These are phyloP conservation scores for Yarrowia hollandica DNA, from an alignment of 805 yeast species.

Conservation along the genomic window DNA sequence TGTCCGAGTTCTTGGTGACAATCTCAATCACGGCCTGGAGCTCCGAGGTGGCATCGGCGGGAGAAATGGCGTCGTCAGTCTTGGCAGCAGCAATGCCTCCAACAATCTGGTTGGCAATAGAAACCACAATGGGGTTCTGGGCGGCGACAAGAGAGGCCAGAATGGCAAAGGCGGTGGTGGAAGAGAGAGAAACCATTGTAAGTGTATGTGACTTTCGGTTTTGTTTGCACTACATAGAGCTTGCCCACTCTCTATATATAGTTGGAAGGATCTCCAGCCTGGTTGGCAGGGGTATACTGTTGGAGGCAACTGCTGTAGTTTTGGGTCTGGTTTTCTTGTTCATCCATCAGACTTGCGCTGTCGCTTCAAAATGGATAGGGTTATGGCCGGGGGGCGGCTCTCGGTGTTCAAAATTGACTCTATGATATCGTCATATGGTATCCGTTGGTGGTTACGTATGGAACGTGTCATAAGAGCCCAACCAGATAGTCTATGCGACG, in stretches of 20 bases:
- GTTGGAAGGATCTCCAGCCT: neutral
- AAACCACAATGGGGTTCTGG: conserved; percentile 27
- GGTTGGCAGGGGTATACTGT: neutral
- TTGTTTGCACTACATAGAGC: neutral
- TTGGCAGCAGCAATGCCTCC: conserved; percentile 24
- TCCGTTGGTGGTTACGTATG: no score
- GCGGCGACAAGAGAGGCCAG: conserved; percentile 20
- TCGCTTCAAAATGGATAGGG: no score
- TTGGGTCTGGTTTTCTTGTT: no score
- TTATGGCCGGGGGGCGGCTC: no score
- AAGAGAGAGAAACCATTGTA: conserved; percentile 8
- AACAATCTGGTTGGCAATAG: conserved; percentile 12
- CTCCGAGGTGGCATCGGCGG: conserved; percentile 25
- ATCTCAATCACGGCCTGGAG: conserved; percentile 8
- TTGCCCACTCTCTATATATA: neutral
- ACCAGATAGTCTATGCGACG: no score
- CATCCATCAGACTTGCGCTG: no score
- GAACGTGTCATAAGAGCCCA: no score
- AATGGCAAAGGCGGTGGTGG: conserved; percentile 7
- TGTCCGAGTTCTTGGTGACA: conserved; percentile 25
- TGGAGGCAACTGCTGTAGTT: conserved; percentile 6
- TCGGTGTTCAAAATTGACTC: no score
- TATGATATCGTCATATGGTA: no score
- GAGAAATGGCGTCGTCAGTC: conserved; percentile 22
- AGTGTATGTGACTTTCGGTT: neutral